Conservation (phyloP, 345 rosid genomes). For the Brassica rapa region DNA sequence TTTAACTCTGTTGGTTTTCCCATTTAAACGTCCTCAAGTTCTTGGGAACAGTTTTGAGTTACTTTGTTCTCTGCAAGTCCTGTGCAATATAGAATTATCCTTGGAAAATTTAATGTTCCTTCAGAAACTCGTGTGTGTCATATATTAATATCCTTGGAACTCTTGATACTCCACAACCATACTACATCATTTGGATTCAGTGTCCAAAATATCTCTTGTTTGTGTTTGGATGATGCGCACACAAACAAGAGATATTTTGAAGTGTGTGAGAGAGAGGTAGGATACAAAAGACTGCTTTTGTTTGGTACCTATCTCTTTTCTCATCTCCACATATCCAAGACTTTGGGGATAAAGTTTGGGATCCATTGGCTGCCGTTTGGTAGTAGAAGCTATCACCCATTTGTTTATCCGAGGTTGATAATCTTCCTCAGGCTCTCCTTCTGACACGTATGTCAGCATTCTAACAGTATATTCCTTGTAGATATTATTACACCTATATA, state of each 20-base stretch:
- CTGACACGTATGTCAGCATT: conserved; percentile 53
- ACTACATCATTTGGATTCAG: conserved; percentile 12
- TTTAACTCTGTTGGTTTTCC: conserved; percentile 24
- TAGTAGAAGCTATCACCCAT: conserved; percentile 53
- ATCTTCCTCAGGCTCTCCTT: conserved; percentile 50
- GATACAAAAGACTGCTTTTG: conserved; percentile 32
- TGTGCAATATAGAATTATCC: conserved; percentile 30
- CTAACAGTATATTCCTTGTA: conserved; percentile 50
- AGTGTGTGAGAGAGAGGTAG: conserved; percentile 35
- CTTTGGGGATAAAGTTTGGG: conserved; percentile 37
- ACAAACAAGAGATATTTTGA: not conserved
- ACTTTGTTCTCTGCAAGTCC: conserved; percentile 1
- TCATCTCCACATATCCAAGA: conserved; percentile 45
- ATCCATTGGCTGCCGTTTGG: conserved; percentile 49
- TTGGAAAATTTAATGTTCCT: conserved; percentile 14
- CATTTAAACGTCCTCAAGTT: conserved; percentile 19
- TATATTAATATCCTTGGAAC: conserved; percentile 26
- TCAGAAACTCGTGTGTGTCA: conserved; percentile 18
- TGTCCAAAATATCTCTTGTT: conserved; percentile 27
- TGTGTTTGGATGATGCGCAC: conserved; percentile 34
- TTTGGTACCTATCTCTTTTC: conserved; percentile 32
- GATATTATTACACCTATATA: conserved; percentile 45
- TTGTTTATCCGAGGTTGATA: conserved; percentile 71
- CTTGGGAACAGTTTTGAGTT: conserved; percentile 42
- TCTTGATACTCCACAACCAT: conserved; percentile 14